Percentiles rank a stretch among this genome's conserved stretches.
phyloP scores from a whole-genome alignment of 257 asterid species.

The Pogostemon cablin region DNA sequence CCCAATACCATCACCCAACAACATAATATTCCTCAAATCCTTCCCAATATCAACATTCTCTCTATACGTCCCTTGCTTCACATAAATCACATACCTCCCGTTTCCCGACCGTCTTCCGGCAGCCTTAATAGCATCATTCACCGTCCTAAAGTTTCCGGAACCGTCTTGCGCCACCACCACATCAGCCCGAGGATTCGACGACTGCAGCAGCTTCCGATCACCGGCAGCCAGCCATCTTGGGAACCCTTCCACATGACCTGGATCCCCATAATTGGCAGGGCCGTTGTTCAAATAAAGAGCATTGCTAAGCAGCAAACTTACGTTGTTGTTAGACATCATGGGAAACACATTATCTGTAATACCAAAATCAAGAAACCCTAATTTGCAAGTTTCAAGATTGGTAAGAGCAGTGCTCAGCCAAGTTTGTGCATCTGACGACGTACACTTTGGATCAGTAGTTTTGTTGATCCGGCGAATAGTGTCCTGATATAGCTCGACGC shows the following conservation, averaged over 20 bases:
- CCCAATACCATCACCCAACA: conserved; percentile 90
- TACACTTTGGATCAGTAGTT: conserved; percentile 54
- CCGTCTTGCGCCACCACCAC: conserved; percentile 82
- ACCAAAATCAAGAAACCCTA: conserved; percentile 65
- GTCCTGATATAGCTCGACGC: conserved; percentile 63
- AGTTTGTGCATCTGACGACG: conserved; percentile 56
- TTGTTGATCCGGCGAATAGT: conserved; percentile 49
- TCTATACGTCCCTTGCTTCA: conserved; percentile 69
- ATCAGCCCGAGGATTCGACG: conserved; percentile 40
- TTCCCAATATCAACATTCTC: conserved; percentile 72
- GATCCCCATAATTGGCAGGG: neutral
- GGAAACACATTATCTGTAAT: conserved; percentile 45
- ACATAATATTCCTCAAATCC: conserved; percentile 62
- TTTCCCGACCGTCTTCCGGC: conserved; percentile 48
- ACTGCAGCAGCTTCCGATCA: conserved; percentile 65
- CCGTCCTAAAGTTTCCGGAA: conserved; percentile 61
- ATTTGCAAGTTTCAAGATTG: conserved; percentile 63
- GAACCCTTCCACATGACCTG: conserved; percentile 42
- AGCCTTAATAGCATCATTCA: conserved; percentile 56
- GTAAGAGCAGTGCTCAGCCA: conserved; percentile 90
- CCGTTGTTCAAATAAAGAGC: conserved; percentile 57
- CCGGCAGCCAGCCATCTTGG: conserved; percentile 70
- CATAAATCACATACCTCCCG: conserved; percentile 65
- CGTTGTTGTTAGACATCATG: conserved; percentile 50
- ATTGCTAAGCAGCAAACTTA: conserved; percentile 64